A percentile compares a stretch with the other conserved stretches of the same genome.
Evolutionary conservation across 305 asterid genomes (phyloP).

Genomic region (Withania somnifera): DNA sequence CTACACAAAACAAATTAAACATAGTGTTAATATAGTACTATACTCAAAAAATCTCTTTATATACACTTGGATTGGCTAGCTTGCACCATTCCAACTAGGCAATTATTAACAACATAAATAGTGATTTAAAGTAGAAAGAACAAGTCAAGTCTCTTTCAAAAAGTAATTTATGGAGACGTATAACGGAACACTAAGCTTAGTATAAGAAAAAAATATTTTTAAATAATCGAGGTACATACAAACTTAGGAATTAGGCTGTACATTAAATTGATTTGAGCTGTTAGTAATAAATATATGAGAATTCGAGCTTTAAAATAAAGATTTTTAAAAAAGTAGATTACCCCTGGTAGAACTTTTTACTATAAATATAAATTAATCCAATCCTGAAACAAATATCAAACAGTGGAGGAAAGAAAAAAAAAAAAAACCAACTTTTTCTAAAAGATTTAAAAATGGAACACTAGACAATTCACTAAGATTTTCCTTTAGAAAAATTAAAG

Average conservation of each 20-base stretch:
- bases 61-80: neutral
- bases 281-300: neutral
- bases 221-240: too few relatives aligned
- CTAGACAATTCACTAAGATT: neutral
- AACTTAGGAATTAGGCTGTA: neutral
- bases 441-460: neutral
- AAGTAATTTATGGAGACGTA: neutral
- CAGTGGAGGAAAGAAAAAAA: neutral
- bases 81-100: neutral
- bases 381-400: neutral
- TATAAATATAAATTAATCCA: neutral
- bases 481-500: neutral
- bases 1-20: neutral
- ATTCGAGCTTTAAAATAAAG: too few relatives aligned
- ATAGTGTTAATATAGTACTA: neutral
- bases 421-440: neutral
- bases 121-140: neutral
- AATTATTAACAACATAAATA: neutral
- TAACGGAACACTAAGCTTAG: neutral
- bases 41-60: neutral
- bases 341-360: neutral
- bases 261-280: neutral
- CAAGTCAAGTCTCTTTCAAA: neutral
- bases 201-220: too few relatives aligned
- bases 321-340: too few relatives aligned